Percentiles rank a stretch among this genome's conserved stretches.
Evolutionary conservation across 2,329 filamentous ascomycete species (phyloP).

Genomic region (Scorias spongiosa): DNA sequence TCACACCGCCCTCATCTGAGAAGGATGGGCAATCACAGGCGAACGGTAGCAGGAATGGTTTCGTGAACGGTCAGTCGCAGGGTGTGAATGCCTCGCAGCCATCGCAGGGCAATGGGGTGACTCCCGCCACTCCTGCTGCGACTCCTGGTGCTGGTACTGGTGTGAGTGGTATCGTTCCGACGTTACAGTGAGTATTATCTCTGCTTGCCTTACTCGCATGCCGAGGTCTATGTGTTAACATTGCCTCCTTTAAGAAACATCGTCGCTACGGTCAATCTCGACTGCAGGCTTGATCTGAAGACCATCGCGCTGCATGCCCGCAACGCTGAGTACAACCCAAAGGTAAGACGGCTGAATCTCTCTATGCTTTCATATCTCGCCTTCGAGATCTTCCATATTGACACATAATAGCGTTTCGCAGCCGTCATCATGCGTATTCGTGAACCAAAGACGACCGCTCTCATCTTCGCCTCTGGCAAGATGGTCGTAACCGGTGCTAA

Average conservation of each 20-base stretch:
- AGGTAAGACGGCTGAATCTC: slow-evolving; percentile 43
- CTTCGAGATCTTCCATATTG: slow-evolving; percentile 18
- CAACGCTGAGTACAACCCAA: slow-evolving; percentile 97
- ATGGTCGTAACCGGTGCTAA: slow-evolving; percentile 99
- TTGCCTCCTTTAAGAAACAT: slow-evolving; percentile 59
- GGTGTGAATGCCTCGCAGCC: slow-evolving; percentile 38
- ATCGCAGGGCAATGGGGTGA: slow-evolving; percentile 50
- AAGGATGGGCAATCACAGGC: slow-evolving; percentile 44
- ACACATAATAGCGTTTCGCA: slow-evolving; percentile 65
- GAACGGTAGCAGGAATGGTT: slow-evolving; percentile 34
- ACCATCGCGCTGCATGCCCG: slow-evolving; percentile 95
- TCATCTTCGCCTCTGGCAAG: slow-evolving; percentile 97
- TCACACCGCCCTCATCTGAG: slow-evolving; percentile 65
- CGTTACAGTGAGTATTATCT: slow-evolving; percentile 77
- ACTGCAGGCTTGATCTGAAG: slow-evolving; percentile 93
- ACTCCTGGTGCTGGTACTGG: slow-evolving; percentile 72
- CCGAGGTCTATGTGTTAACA: slow-evolving; percentile 10
- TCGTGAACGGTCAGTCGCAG: slow-evolving; percentile 33
- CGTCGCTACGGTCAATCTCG: slow-evolving; percentile 95
- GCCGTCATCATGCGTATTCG: slow-evolving; percentile 99
- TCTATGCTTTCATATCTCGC: slow-evolving; percentile 11
- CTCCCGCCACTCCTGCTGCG: slow-evolving; percentile 77
- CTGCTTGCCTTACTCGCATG: slow-evolving; percentile 19
- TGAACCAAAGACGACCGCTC: slow-evolving; percentile 92
- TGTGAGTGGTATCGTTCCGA: slow-evolving; percentile 81